A percentile compares a stretch with the other conserved stretches of the same genome.
Evolutionary conservation across 179 eudicot species (phyloP).

Genomic region (Gypsophila paniculata): DNA sequence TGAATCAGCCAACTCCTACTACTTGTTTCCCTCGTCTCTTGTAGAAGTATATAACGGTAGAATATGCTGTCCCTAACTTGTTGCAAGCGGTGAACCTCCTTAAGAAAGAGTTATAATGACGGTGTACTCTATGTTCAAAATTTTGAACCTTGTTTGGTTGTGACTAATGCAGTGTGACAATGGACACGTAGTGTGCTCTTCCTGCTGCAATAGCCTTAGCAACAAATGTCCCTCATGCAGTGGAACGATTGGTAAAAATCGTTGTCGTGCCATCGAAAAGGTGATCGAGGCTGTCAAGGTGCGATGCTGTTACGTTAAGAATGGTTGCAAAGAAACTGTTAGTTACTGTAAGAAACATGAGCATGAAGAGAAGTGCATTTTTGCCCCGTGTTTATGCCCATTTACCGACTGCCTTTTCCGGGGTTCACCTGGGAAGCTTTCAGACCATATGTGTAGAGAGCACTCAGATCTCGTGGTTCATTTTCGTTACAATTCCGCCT

Average conservation of each 20-base stretch:
- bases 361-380: conserved; percentile 56
- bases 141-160: conserved; percentile 21
- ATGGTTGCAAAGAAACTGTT: conserved; percentile 58
- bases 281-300: conserved; percentile 67
- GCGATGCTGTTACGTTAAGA: conserved; percentile 44
- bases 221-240: conserved; percentile 71
- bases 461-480: conserved; percentile 38
- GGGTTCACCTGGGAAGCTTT: conserved; percentile 40
- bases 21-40: neutral
- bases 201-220: conserved; percentile 60
- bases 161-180: conserved; percentile 57
- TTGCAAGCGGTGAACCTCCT: neutral
- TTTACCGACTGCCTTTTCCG: conserved; percentile 43
- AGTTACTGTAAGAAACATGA: conserved; percentile 43
- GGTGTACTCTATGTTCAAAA: neutral
- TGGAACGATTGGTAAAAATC: conserved; percentile 56
- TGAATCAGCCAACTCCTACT: neutral
- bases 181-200: conserved; percentile 80
- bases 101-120: neutral
- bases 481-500: conserved; percentile 37
- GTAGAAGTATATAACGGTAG: neutral
- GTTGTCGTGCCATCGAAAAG: conserved; percentile 84
- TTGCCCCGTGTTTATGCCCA: conserved; percentile 66
- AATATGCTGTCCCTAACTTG: neutral
- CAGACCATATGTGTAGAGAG: conserved; percentile 37